Evolutionary conservation across 106 monocot genomes (phyloP).

Genomic region (Dendrobium nobile): DNA sequence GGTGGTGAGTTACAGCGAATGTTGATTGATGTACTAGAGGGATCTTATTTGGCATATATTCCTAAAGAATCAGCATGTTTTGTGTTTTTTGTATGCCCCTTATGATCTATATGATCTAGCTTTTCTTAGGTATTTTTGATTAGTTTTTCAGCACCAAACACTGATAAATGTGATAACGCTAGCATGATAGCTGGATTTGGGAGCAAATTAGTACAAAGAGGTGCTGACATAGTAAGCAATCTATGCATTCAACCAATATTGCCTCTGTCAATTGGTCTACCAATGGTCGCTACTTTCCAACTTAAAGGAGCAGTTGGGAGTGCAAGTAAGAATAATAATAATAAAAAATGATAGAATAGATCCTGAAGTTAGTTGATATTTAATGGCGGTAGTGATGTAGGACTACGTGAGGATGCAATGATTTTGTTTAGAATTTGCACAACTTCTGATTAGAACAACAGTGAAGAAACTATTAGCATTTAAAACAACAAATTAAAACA

Average conservation of each 20-base stretch:
- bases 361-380: neutral
- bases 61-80: neutral
- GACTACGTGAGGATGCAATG: too few relatives aligned
- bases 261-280: neutral
- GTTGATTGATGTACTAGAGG: too few relatives aligned
- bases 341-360: neutral
- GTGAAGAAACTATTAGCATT: too few relatives aligned
- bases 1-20: neutral
- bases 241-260: neutral
- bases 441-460: too few relatives aligned
- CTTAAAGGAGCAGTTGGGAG: neutral
- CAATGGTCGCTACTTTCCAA: neutral
- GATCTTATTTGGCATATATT: neutral
- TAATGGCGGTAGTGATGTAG: neutral
- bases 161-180: neutral
- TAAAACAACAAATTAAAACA: too few relatives aligned
- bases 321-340: neutral
- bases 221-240: neutral
- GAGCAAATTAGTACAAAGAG: neutral
- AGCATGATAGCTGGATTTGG: neutral
- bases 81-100: neutral
- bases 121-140: neutral
- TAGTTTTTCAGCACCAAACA: neutral
- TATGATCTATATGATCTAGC: neutral
- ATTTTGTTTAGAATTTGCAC: too few relatives aligned